A percentile compares a stretch with the other conserved stretches of the same genome.
Evolutionary conservation across 768 basidiomycete genomes (phyloP).

Genomic region (Panaeolus papilionaceus): DNA sequence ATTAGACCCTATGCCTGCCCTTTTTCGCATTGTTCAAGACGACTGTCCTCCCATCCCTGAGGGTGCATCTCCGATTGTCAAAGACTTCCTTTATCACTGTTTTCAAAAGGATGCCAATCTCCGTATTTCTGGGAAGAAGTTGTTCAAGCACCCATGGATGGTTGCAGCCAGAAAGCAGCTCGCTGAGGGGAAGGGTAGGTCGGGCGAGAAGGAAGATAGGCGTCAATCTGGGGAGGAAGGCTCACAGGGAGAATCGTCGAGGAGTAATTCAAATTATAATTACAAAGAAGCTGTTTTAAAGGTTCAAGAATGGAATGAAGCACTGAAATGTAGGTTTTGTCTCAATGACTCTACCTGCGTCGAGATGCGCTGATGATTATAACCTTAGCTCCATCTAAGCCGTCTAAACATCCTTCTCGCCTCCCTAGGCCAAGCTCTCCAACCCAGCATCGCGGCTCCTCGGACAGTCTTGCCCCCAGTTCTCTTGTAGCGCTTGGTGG

Average conservation of each 20-base stretch:
- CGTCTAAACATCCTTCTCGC: constrained; percentile 69
- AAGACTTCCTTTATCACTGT: constrained; percentile 96
- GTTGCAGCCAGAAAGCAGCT: constrained; percentile 80
- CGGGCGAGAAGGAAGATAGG: constrained; percentile 39
- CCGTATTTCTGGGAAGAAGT: constrained; percentile 91
- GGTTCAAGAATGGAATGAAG: constrained; percentile 99
- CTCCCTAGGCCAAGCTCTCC: constrained; percentile 53
- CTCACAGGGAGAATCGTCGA: constrained; percentile 36
- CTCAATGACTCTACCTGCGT: constrained; percentile 8
- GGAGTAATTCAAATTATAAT: constrained; percentile 78
- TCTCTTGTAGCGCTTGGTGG: neutral
- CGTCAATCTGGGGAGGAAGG: constrained; percentile 42
- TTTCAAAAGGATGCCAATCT: constrained; percentile 98
- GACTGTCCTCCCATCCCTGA: constrained; percentile 97
- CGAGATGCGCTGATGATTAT: neutral
- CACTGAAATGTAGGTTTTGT: constrained; percentile 77
- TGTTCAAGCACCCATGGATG: constrained; percentile 97
- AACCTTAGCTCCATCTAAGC: constrained; percentile 68
- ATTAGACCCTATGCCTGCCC: constrained; percentile 96
- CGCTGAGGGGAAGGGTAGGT: constrained; percentile 42
- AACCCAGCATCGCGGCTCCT: constrained; percentile 36
- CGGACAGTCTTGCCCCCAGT: neutral
- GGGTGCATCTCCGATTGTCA: constrained; percentile 92
- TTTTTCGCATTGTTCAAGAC: constrained; percentile 98
- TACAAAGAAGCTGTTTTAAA: constrained; percentile 94